phyloP scores from a whole-genome alignment of 1,284 basidiomycete genomes.

The Cerrena zonata region DNA sequence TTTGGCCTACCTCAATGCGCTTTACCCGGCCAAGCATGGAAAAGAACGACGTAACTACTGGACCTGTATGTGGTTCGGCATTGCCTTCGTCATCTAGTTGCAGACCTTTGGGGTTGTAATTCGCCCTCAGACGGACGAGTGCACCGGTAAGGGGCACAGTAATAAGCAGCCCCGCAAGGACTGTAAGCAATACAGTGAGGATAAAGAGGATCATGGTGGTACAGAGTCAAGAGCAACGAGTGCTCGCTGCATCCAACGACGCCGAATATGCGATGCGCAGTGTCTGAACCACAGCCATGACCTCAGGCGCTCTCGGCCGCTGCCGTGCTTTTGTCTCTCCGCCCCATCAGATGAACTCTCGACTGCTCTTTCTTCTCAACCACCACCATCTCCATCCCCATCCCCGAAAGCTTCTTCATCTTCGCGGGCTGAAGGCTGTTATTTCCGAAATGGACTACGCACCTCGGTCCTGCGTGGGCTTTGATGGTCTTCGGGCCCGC shows the following conservation, averaged over 20 bases:
- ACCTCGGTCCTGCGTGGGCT: no score
- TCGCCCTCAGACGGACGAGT: constrained; percentile 69
- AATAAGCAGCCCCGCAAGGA: constrained; percentile 24
- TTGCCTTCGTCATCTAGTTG: constrained; percentile 75
- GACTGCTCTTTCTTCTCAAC: constrained; percentile 31
- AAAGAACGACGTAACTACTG: constrained; percentile 56
- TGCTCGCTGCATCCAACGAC: background rate
- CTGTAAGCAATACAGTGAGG: constrained; percentile 18
- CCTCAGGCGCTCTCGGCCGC: constrained; percentile 7
- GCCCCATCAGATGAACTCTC: constrained; percentile 1
- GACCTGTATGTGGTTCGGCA: constrained; percentile 70
- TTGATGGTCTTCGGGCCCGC: no score
- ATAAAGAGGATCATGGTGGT: constrained; percentile 27
- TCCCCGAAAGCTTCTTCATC: background rate
- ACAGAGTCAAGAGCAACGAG: background rate
- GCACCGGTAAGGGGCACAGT: constrained; percentile 61
- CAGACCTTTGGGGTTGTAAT: constrained; percentile 78
- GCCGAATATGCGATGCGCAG: background rate
- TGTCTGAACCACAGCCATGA: no score
- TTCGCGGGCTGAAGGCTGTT: no score
- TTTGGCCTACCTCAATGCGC: constrained; percentile 58
- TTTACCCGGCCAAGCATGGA: constrained; percentile 72
- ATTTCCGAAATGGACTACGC: no score
- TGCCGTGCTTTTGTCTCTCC: constrained; percentile 8
- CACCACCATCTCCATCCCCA: constrained; percentile 30